These are phyloP conservation scores for Diaporthe batatas DNA, from an alignment of 2,329 filamentous ascomycete species.

Conservation along the genomic window DNA sequence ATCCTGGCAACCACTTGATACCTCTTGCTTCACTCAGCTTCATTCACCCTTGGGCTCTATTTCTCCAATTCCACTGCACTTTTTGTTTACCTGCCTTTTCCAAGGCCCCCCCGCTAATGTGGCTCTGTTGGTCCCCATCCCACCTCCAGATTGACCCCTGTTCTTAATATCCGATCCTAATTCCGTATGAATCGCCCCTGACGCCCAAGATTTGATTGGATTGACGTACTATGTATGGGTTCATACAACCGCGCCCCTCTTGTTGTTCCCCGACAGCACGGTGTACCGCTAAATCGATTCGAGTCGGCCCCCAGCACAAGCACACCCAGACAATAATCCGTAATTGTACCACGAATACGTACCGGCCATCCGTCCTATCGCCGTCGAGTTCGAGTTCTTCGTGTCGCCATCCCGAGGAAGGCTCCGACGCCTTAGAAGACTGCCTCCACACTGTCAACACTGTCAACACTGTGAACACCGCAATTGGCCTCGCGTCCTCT, in stretches of 20 bases:
- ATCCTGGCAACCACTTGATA: not conserved
- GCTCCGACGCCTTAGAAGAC: constrained; percentile 23
- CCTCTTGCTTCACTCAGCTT: constrained; percentile 3
- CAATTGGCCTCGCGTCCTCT: constrained; percentile 18
- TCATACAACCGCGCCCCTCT: constrained; percentile 27
- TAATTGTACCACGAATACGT: constrained; percentile 22
- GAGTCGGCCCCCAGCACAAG: constrained; percentile 11
- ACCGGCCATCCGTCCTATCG: constrained; percentile 2
- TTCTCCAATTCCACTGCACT: constrained; percentile 7
- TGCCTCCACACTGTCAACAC: constrained; percentile 1
- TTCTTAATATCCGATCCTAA: constrained; percentile 39
- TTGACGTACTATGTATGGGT: constrained; percentile 32
- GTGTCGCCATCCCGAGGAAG: constrained; percentile 19
- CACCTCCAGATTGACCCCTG: constrained; percentile 32
- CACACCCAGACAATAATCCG: constrained; percentile 30
- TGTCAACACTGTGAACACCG: not conserved
- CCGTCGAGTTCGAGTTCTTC: constrained; percentile 13
- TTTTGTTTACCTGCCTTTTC: constrained; percentile 12
- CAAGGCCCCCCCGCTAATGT: not conserved
- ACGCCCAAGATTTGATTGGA: constrained; percentile 39
- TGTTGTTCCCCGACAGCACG: constrained; percentile 21
- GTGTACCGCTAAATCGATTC: constrained; percentile 28
- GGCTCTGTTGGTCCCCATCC: constrained; percentile 17
- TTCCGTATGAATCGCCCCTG: constrained; percentile 36
- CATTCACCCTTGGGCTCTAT: not conserved